Base-by-base conservation (phyloP, 2,329 filamentous ascomycete species). In the Fusarium compactum region DNA sequence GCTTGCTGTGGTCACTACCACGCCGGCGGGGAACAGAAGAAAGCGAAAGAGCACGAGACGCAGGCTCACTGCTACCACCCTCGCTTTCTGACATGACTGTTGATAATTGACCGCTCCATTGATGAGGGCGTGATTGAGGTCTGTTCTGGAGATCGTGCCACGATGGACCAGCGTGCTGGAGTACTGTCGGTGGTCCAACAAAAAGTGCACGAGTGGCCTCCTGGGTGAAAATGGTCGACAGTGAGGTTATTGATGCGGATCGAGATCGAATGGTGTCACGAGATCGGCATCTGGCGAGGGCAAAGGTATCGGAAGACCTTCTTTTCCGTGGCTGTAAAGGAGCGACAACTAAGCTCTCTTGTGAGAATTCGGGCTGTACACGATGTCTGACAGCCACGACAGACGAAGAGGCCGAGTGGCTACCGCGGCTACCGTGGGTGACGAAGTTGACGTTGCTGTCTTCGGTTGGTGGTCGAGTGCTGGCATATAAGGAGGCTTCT, bases 21-120 rank as follows among this genome's bases (percentile, higher is more conserved):
- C 83, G 81, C 52, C 85, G 80, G 27, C 82, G 84, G 38, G 79
- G 76, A 22, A 77, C 77, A 25, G 83, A 85, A 11, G 80, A 72
- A 8, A 81, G 76, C 8, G 85, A 86, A 54, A 83, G 81, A 12
- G 85, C 82, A 15, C 84, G 83, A 24, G 86, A 87, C 18, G 79
- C 82, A 41, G 82, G 81, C 32, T 84, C 80, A 74, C 85, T 89
- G 74, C 85, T 89, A 38, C 79, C 82, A 45, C 79, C 82, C 67
- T 91, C 89, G 74, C 86, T 87, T 76, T 89, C 89, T 34, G 89
- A 90, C 78, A 86, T 81, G 65, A 91, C 88, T 46, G 88, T 89
- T 41, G 89, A 91, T 44, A 90, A 82, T 77, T 89, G 87, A 46
- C 86, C 86, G 78, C 87, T 89, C 87, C 88, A 90, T 83, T 87